Evolutionary conservation across 768 basidiomycete species (phyloP).

Genomic region (Lepiota brunneoincarnata): DNA sequence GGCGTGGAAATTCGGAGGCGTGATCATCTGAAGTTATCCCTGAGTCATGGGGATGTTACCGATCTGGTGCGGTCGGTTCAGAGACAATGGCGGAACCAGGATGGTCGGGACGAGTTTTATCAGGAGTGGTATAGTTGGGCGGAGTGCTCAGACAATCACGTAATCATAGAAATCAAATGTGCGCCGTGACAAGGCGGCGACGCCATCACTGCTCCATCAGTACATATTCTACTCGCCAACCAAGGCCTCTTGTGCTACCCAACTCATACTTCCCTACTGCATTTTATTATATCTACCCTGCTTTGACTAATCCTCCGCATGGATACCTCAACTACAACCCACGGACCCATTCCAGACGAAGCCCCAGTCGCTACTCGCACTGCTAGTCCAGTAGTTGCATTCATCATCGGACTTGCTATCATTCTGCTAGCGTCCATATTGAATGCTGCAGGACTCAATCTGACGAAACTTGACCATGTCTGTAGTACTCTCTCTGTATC

Average conservation of each 20-base stretch:
- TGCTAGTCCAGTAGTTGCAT: slow-evolving; percentile 59
- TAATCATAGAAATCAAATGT: too few species aligned
- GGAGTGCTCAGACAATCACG: too few species aligned
- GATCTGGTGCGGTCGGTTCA: neutral
- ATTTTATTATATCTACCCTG: too few species aligned
- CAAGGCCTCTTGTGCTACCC: too few species aligned
- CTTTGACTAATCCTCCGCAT: neutral
- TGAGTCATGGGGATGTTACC: neutral
- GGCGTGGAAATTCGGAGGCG: neutral
- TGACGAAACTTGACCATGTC: slow-evolving; percentile 93
- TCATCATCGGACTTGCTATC: slow-evolving; percentile 85
- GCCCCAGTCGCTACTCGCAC: slow-evolving; percentile 21
- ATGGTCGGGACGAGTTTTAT: neutral
- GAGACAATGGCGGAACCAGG: neutral
- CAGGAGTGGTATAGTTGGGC: too few species aligned
- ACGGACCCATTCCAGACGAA: slow-evolving; percentile 13
- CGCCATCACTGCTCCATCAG: too few species aligned
- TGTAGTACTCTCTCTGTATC: slow-evolving; percentile 22
- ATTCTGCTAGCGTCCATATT: slow-evolving; percentile 81
- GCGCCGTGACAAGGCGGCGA: too few species aligned
- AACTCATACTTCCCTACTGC: too few species aligned
- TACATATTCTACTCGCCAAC: too few species aligned
- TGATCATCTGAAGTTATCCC: neutral
- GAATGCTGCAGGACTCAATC: slow-evolving; percentile 90
- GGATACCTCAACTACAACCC: slow-evolving; percentile 9